These are phyloP conservation scores for Dioscorea dumetorum DNA, from an alignment of 106 monocot species.

Conservation along the genomic window DNA sequence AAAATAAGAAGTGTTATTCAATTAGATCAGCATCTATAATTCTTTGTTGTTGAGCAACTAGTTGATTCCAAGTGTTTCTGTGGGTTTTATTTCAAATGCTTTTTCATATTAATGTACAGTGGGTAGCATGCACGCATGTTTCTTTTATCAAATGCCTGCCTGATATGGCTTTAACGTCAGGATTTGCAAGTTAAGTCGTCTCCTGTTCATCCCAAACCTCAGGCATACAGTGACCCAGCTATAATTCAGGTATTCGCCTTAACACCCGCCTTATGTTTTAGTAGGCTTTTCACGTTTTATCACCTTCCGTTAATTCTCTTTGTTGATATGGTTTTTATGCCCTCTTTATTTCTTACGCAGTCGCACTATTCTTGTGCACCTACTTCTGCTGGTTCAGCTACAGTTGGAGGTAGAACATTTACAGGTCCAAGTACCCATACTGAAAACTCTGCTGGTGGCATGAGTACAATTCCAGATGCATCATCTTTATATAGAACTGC, in stretches of 20 bases:
- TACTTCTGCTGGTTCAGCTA: not conserved
- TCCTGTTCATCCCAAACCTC: not conserved
- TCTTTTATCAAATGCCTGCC: too few relatives aligned
- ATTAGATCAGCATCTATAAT: too few relatives aligned
- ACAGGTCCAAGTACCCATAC: not conserved
- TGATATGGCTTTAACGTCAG: not conserved
- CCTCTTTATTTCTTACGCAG: not conserved
- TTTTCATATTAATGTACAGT: too few relatives aligned
- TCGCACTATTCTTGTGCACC: constrained; percentile 6
- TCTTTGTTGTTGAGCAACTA: too few relatives aligned
- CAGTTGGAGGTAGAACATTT: not conserved
- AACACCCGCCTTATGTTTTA: not conserved
- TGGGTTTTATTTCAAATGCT: too few relatives aligned
- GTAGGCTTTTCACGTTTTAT: not conserved
- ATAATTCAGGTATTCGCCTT: constrained; percentile 6
- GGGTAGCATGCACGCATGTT: too few relatives aligned
- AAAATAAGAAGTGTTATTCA: too few relatives aligned
- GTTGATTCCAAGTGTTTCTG: too few relatives aligned
- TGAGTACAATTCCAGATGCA: constrained; percentile 3
- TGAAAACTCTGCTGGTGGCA: not conserved
- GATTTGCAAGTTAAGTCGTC: constrained; percentile 14
- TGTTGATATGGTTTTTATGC: not conserved
- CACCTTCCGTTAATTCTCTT: not conserved
- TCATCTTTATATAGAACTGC: constrained; percentile 6
- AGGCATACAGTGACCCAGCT: constrained; percentile 2